Evolutionary conservation across 2,329 filamentous ascomycete species (phyloP), one percentile per base, ranked within the genome.

Genomic region (Stagonosporopsis chrysanthemi): DNA sequence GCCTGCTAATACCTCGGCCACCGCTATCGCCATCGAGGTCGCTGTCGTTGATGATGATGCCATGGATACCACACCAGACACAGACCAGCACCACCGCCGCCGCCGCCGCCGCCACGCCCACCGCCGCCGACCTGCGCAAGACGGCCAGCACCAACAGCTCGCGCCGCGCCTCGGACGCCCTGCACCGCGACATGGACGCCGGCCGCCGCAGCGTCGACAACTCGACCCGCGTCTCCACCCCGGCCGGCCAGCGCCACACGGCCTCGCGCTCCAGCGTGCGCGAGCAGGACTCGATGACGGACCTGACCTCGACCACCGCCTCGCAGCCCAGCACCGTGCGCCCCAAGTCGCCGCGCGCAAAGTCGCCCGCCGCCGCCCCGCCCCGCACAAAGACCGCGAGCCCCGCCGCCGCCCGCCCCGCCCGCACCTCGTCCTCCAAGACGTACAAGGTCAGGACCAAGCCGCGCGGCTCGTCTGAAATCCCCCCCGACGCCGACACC

Each of bases 401-500:
- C 47, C 67, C 72, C 8, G 53, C 64, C 7, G 56, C 61, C 4
- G 49, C 63, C 11, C 56, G 66, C n/a, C 59, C 62, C 9, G 33
- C 51, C 31, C 63, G 72, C 38, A 64, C 63, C 31, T 40, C 62
- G 5, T 33, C 51, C 35, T 63, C 64, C 17, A 67, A 66, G 28
- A 64, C 67, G 7, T 56, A 62, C 61, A 67, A 65, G 31, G 48
- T 60, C 43, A 67, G 63, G 39, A 60, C 47, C 40, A 66, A 61
- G 54, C 76, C 76, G 11, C 74, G 75, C 44, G 71, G 73, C 19
- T 68, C 71, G 11, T 80, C 79, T 0, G 77, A 72, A 26, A 60
- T 80, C 23, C 79, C 79, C 4, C 72, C 78, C 17, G 80, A 81
- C 56, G 81, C 80, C 1, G 76, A 81, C 45, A 77, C 78, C 17